Evolutionary conservation across 164 flowering plant species (phyloP).

Genomic region (Sedum album): DNA sequence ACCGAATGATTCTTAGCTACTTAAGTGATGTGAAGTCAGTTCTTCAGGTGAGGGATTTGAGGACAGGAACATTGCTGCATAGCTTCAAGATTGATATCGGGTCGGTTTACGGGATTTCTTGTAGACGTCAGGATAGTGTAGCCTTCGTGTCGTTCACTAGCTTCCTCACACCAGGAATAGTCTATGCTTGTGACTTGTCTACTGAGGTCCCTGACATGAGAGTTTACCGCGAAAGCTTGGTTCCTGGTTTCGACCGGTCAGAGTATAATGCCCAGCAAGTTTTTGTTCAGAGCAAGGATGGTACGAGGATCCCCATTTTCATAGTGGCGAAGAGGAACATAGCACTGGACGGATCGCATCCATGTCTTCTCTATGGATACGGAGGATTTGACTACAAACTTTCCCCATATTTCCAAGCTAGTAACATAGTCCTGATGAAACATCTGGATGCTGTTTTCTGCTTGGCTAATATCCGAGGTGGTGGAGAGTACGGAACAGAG

Average conservation of each 20-base stretch:
- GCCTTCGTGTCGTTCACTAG: conserved; percentile 70
- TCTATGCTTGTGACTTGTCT: conserved; percentile 64
- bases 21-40: conserved; percentile 85
- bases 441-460: conserved; percentile 71
- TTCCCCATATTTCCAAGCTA: conserved; percentile 72
- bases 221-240: conserved; percentile 65
- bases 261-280: conserved; percentile 85
- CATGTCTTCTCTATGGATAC: conserved; percentile 83
- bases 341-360: conserved; percentile 78
- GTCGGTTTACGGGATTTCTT: conserved; percentile 55
- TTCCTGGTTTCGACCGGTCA: conserved; percentile 78
- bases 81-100: conserved; percentile 81
- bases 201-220: conserved; percentile 58
- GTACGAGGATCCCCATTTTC: conserved; percentile 78
- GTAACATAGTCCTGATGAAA: conserved; percentile 59
- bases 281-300: conserved; percentile 83
- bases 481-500: conserved; percentile 98
- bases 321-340: conserved; percentile 69
- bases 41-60: conserved; percentile 76
- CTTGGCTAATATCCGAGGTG: conserved; percentile 94
- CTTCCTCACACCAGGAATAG: conserved; percentile 84
- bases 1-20: conserved; percentile 73
- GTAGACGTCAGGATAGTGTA: conserved; percentile 51
- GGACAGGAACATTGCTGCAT: conserved; percentile 67
- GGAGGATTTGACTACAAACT: conserved; percentile 88